These are phyloP conservation scores for Trichoderma guizhouense DNA, from an alignment of 2,329 filamentous ascomycete genomes.

Conservation along the genomic window DNA sequence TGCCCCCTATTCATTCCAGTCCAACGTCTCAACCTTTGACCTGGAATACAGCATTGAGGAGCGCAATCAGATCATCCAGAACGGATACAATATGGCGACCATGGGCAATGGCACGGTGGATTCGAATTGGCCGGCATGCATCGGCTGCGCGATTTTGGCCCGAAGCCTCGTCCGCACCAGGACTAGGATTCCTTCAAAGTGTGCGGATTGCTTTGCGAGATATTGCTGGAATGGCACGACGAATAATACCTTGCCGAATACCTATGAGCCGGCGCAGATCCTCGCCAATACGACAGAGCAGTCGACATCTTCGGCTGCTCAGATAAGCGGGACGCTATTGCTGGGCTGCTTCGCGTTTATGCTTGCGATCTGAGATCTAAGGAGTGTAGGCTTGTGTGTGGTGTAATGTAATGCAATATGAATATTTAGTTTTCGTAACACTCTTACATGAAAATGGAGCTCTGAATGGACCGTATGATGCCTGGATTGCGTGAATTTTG, in stretches of 20 bases:
- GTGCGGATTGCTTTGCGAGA: conserved; percentile 65
- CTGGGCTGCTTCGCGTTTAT: not conserved
- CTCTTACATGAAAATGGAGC: not conserved
- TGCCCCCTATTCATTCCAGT: conserved; percentile 65
- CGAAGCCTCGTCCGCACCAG: conserved; percentile 66
- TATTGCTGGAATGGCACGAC: conserved; percentile 84
- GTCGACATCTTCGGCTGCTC: conserved; percentile 2
- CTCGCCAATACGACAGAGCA: not conserved
- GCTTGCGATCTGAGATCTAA: not conserved
- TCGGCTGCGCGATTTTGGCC: conserved; percentile 75
- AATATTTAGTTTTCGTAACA: not conserved
- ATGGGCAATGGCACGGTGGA: conserved; percentile 73
- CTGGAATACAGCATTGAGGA: conserved; percentile 58
- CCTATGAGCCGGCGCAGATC: conserved; percentile 14
- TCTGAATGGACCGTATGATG: not conserved
- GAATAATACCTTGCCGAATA: conserved; percentile 13
- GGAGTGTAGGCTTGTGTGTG: not conserved
- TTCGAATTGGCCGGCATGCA: conserved; percentile 68
- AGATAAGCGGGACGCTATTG: not conserved
- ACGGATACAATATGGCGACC: conserved; percentile 76
- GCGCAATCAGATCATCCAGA: conserved; percentile 72
- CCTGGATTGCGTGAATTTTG: not conserved
- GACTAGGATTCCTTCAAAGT: conserved; percentile 62
- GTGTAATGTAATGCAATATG: not conserved
- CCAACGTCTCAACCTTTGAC: conserved; percentile 73